These are phyloP conservation scores for Bombardia bombarda DNA, from an alignment of 495 filamentous ascomycete species.

Conservation along the genomic window DNA sequence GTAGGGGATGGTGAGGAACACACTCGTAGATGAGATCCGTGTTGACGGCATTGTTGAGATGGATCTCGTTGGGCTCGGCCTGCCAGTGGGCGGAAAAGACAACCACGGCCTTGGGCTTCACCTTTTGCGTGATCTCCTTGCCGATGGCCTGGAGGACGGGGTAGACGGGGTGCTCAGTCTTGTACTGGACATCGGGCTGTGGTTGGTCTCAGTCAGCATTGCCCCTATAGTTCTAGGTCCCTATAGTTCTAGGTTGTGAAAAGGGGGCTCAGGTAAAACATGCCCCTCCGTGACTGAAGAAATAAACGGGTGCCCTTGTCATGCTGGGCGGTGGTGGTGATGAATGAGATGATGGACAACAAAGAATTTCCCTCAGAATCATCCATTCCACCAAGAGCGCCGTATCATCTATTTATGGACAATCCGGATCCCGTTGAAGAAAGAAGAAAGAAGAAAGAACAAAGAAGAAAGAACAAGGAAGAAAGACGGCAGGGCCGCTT, in stretches of 20 bases:
- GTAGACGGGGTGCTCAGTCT: constrained; percentile 66
- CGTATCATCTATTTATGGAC: too few relatives aligned
- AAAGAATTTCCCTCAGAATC: too few relatives aligned
- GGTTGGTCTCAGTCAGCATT: too few relatives aligned
- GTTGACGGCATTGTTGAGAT: constrained; percentile 63
- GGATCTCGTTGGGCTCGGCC: constrained; percentile 46
- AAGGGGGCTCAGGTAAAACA: constrained; percentile 21
- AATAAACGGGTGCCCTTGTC: constrained; percentile 57
- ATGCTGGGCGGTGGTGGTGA: constrained; percentile 14
- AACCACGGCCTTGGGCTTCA: constrained; percentile 73
- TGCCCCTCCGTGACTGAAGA: constrained; percentile 71
- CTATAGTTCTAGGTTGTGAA: neutral
- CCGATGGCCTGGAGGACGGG: constrained; percentile 60
- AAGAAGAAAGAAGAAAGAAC: too few relatives aligned
- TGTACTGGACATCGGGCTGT: constrained; percentile 69
- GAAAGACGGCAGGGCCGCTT: too few relatives aligned
- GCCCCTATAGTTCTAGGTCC: too few relatives aligned
- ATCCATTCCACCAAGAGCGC: too few relatives aligned
- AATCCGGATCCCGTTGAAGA: too few relatives aligned
- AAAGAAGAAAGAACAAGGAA: too few relatives aligned
- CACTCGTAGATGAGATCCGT: constrained; percentile 79
- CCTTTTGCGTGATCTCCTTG: constrained; percentile 68
- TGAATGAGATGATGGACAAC: too few relatives aligned
- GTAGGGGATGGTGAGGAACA: constrained; percentile 6
- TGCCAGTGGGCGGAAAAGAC: constrained; percentile 91